Evolutionary conservation across 768 basidiomycete species (phyloP).

Genomic region (Xerocomellus chrysenteron): DNA sequence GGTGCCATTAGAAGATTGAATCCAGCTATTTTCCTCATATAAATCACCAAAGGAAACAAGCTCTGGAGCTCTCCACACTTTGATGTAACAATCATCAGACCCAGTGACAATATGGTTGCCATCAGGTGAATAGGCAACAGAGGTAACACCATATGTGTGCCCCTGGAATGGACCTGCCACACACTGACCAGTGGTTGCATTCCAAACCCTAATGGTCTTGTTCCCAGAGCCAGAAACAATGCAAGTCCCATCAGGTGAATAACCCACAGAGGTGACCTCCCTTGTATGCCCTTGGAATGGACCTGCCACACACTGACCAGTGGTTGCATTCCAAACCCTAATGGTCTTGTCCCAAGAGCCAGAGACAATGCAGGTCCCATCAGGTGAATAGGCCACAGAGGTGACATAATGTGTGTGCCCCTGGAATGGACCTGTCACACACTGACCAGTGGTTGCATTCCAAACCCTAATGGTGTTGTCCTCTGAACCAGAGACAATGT

Average conservation of each 20-base stretch:
- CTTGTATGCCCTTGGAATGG: too few relatives aligned
- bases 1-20: slow-evolving; percentile 1
- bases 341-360: background rate
- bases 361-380: background rate
- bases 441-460: too few relatives aligned
- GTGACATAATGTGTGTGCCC: too few relatives aligned
- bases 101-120: background rate
- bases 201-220: background rate
- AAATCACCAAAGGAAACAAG: background rate
- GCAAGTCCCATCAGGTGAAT: too few relatives aligned
- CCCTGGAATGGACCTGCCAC: slow-evolving; percentile 1
- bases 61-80: background rate
- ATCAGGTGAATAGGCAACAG: background rate
- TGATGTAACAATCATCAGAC: too few relatives aligned
- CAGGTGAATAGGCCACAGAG: background rate
- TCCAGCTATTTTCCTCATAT: background rate
- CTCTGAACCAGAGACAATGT: too few relatives aligned
- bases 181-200: background rate
- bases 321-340: too few relatives aligned
- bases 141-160: background rate
- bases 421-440: too few relatives aligned
- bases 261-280: too few relatives aligned
- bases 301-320: too few relatives aligned
- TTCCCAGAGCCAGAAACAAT: background rate
- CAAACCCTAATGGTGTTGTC: too few relatives aligned